Conservation (phyloP, 2,329 filamentous ascomycete species). For the Epichloe amarillans region DNA sequence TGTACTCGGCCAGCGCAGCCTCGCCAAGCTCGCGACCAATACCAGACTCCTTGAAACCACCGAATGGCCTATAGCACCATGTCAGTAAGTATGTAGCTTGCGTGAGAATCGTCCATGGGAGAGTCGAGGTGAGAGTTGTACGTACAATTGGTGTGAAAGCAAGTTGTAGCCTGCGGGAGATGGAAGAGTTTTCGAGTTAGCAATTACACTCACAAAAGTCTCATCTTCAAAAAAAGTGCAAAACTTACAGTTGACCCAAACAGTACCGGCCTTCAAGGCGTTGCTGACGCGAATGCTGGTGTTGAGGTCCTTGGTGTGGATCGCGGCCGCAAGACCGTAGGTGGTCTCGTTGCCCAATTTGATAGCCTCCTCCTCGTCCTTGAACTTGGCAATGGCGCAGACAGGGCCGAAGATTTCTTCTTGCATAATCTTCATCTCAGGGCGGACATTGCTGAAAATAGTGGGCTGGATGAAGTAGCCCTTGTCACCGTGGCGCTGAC, state of each 20-base stretch:
- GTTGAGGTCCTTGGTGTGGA: constrained; percentile 74
- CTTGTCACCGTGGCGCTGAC: constrained; percentile 49
- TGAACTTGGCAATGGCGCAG: constrained; percentile 75
- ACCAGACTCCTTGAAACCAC: constrained; percentile 67
- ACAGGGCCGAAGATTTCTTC: constrained; percentile 92
- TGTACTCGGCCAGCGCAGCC: constrained; percentile 54
- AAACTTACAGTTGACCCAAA: constrained; percentile 37
- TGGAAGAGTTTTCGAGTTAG: constrained; percentile 1
- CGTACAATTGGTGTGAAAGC: constrained; percentile 6
- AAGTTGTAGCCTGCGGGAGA: constrained; percentile 46
- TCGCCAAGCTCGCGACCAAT: constrained; percentile 66
- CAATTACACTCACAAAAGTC: background rate
- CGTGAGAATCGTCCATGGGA: background rate
- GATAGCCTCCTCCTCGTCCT: constrained; percentile 67
- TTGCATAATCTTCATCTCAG: constrained; percentile 82
- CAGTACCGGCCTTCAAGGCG: constrained; percentile 55
- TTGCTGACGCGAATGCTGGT: constrained; percentile 71
- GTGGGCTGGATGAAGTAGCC: constrained; percentile 88
- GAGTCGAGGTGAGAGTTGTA: background rate
- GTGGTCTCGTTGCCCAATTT: constrained; percentile 58
- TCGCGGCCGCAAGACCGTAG: constrained; percentile 72
- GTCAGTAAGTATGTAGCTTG: constrained; percentile 2
- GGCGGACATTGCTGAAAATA: constrained; percentile 70
- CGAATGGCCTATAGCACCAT: constrained; percentile 42
- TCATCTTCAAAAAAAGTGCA: background rate